Base-by-base conservation (phyloP, 129 eudicot genomes). In the Lonicera japonica region DNA sequence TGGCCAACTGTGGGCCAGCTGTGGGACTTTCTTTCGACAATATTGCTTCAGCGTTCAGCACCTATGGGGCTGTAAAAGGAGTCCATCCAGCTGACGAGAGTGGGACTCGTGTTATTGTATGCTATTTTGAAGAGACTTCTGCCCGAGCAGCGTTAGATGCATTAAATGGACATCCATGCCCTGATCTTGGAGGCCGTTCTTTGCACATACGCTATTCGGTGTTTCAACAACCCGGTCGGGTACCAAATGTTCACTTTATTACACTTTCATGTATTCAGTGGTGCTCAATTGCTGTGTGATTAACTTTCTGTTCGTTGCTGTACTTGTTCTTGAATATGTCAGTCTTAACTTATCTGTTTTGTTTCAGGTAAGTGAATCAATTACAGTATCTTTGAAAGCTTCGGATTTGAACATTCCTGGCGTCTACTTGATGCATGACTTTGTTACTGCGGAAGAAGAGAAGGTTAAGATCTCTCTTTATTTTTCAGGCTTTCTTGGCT, bases 1-100 rank as follows among this genome's bases (percentile, higher is more conserved):
- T 91, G 29, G 96, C 98, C 20, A 91, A 91, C 70, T 87, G 95
- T 63, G 98, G 98, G 13, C 98, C 98, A 8, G 88, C 95, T 40
- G 84, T 91, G 38, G 95, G 95, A 24, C 80, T 87, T 43, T 65
- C 84, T 29, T 76, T 77, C 43, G 86, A 84, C 20, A 17, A 67
- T 34, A 84, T 91, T 39, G 73, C 80, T 14, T 72, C 88, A 24
- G 86, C 75, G 10, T 91, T 91, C 66, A 70, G 81, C 34, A 38
- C 64, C 0, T 87, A 67, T 41, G 98, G 98, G 24, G 64, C 70
- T 34, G 77, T 91, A 1, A 77, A 66, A 57, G 98, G 98, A 38
- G 98, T 91, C 17, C 82, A 75, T 65, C 80, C 86, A 55, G 98
- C 98, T 55, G 98, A 92, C 43, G 88, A 82, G 19, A 87, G 78